Percentiles rank a stretch among this genome's conserved stretches.
Conservation (phyloP, 1,284 basidiomycete genomes). For the Coniferiporia sulphurascens region DNA sequence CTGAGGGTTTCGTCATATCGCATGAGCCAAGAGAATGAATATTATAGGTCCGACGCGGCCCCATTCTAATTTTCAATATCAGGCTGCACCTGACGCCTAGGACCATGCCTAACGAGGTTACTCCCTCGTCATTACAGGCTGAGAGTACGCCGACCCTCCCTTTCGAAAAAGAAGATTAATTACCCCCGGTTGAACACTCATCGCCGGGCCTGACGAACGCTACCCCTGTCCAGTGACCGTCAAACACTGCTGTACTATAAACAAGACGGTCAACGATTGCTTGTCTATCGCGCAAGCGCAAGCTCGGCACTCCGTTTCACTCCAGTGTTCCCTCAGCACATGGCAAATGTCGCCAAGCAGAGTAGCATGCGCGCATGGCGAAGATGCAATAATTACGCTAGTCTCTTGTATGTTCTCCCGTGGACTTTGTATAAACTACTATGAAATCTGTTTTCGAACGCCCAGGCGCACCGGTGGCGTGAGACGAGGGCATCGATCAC, state of each 20-base stretch:
- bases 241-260: too few species aligned
- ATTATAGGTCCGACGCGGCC: neutral
- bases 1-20: neutral
- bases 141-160: neutral
- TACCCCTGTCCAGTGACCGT: neutral
- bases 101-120: neutral
- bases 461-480: too few species aligned
- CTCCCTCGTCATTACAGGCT: neutral
- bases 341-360: too few species aligned
- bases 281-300: neutral
- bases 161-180: neutral
- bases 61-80: neutral
- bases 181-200: neutral
- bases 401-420: too few species aligned
- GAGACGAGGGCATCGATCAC: too few species aligned
- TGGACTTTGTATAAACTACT: too few species aligned
- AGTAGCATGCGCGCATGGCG: too few species aligned
- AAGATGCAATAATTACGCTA: too few species aligned
- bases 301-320: neutral
- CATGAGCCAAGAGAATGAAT: neutral
- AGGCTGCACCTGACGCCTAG: neutral
- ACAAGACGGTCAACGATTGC: too few species aligned
- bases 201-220: neutral
- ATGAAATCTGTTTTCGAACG: too few species aligned
- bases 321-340: too few species aligned